Evolutionary conservation across 345 rosid genomes (phyloP).

Genomic region (Camelina neglecta): DNA sequence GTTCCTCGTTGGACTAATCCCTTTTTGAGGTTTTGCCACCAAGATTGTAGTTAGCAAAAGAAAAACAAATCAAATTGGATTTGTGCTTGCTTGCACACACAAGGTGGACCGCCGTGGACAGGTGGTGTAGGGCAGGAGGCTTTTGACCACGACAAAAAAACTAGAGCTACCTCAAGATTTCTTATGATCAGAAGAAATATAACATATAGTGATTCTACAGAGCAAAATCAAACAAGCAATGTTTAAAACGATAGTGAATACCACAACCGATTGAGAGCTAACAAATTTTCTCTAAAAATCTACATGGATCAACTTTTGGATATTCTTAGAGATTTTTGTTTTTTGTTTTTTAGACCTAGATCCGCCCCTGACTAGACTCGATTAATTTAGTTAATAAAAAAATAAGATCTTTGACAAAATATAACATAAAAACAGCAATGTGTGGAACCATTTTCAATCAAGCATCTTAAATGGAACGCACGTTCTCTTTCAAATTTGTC

Average conservation of each 20-base stretch:
- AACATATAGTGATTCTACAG: neutral
- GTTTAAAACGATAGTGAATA: neutral
- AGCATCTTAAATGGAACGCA: conserved; percentile 39
- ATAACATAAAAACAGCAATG: conserved; percentile 17
- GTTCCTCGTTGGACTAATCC: neutral
- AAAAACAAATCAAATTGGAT: conserved; percentile 34
- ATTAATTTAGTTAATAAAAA: neutral
- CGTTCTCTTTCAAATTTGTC: conserved; percentile 30
- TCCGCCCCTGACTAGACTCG: neutral
- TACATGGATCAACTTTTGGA: neutral
- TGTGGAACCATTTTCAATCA: conserved; percentile 43
- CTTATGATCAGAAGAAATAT: neutral
- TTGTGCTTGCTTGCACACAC: conserved; percentile 30
- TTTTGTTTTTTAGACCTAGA: too few relatives aligned
- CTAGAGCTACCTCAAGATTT: neutral
- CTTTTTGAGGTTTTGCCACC: conserved; percentile 5
- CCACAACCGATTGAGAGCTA: conserved; percentile 10
- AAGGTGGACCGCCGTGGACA: too few relatives aligned
- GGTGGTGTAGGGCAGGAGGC: neutral
- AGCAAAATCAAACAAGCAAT: neutral
- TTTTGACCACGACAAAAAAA: conserved; percentile 28
- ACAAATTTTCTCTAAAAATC: neutral
- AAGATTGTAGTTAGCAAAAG: neutral
- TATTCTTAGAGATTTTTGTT: too few relatives aligned
- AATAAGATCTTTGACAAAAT: too few relatives aligned